Evolutionary conservation across 129 eudicot species (phyloP), one percentile per base, ranked within the genome.

Genomic region (Scalesia atractyloides): DNA sequence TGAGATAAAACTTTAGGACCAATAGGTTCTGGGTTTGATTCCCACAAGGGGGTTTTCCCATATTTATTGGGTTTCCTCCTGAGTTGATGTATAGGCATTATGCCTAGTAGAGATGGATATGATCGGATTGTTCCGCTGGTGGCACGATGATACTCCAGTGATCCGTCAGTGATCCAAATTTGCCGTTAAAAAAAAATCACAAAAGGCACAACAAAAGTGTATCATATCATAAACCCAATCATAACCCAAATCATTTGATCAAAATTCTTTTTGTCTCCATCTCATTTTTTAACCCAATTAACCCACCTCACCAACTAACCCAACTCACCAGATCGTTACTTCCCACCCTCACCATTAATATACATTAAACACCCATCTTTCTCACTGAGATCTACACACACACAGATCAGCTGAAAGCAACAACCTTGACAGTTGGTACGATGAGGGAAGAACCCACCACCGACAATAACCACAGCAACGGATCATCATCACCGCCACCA

Each of bases 381-480:
- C 5, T 57, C 24, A n/a, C 61, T 33, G 63, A 80, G 90, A 86
- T 83, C 87, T 83, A 58, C 46, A 58, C 24, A 71, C 54, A 54
- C 36, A 54, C 7, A 66, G 58, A 76, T 63, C 68, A 41, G 46
- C 46, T 41, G 46, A 41, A 41, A 41, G 46, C 46, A 41, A 41
- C 46, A 41, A 9, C 26, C 17, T 19, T 34, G 46, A 30, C 66
- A 10, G 26, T 36, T 24, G 19, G 24, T 30, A 34, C 69, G 54
- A 90, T 90, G 96, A 83, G 85, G 58, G 96, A 88, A 73, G 96
- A 88, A 73, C 80, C 86, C 15, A 69, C 69, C 33, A 43, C 78
- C 37, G 70, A 67, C 8, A 72, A 41, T 41, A 41, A 41, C 10
- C 9, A 62, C 74, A 74, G 39, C 64, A 79, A 49, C 43, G 54